Conservation (phyloP, 495 filamentous ascomycete species). For the Venustampulla echinocandica region DNA sequence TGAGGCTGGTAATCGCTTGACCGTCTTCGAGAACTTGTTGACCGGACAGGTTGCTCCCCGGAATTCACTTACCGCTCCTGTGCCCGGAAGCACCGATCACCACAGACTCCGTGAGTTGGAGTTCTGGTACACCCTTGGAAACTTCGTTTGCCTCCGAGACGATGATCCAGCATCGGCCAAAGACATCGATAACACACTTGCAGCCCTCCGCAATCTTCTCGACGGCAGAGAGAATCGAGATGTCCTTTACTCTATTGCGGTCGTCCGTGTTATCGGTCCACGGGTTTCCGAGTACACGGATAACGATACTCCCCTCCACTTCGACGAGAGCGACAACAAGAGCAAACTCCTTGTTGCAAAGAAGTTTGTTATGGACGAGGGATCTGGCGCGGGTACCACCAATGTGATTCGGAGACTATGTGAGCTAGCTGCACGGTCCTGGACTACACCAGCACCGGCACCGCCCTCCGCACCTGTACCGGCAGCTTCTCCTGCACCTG, state of each 20-base stretch:
- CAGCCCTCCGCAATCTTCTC: conserved; percentile 54
- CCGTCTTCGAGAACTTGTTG: conserved; percentile 66
- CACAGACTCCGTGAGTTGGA: conserved; percentile 55
- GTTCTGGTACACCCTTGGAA: conserved; percentile 72
- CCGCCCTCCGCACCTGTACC: not conserved
- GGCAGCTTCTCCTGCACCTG: too few relatives aligned
- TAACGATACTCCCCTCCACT: conserved; percentile 46
- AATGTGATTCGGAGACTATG: conserved; percentile 74
- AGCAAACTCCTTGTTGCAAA: conserved; percentile 72
- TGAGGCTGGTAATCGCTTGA: conserved; percentile 56
- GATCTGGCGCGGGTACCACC: conserved; percentile 59
- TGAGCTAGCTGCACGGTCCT: conserved; percentile 46
- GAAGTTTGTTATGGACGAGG: conserved; percentile 71
- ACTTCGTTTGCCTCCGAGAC: conserved; percentile 61
- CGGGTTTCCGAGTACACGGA: conserved; percentile 56
- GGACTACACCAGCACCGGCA: conserved; percentile 5
- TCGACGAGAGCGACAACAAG: conserved; percentile 61
- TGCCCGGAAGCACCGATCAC: conserved; percentile 38
- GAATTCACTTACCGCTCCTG: conserved; percentile 45
- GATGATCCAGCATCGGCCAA: conserved; percentile 46
- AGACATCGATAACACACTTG: conserved; percentile 55
- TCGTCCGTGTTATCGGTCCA: conserved; percentile 64
- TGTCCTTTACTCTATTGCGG: conserved; percentile 79
- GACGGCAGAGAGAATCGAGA: conserved; percentile 83
- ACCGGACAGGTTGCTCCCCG: conserved; percentile 54